Evolutionary conservation across 768 basidiomycete genomes (phyloP), one percentile per base, ranked within the genome.

Genomic region (Psilocybe cyanescens): DNA sequence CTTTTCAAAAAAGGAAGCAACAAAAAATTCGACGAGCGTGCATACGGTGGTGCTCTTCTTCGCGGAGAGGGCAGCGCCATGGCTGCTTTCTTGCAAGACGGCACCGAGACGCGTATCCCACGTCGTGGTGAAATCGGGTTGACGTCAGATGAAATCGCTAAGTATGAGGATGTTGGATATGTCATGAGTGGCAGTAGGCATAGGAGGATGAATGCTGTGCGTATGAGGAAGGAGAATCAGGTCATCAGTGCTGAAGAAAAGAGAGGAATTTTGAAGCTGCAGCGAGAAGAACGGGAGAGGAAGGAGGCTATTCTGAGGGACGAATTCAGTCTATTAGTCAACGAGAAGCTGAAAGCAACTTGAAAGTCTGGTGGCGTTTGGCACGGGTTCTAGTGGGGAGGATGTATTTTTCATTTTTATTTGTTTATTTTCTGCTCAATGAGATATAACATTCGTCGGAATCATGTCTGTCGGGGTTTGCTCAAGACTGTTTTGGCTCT

Each of bases 171-270:
- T 24, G 91, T 91, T 7, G 97, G 97, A 16, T 99, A 97, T 74
- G 97, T 99, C 50, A 99, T 99, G 97, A 95, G 92, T 67, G 97
- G 97, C 48, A 92, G 88, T 69, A 80, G 97, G 63, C 95, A 99
- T 75, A 85, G 92, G 65, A 84, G 95, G 75, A 99, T 99, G 97
- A 99, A 99, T 67, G 97, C 97, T 0, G 97, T 99, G 47, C 92
- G 97, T 62, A 92, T 99, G 88, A 81, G 97, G 71, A 99, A 99
- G 82, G 97, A 99, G 81, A 98, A 99, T 79, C 97, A 99, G 78
- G 96, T 99, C 65, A 99, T 99, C 72, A 94, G 91, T 68, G 95
- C 97, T 1, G 97, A 99, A 77, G 97, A 99, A 83, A 99, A 99
- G 83, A 79, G 97, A 35, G 93, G 94, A 37, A 96, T 99, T 60